Percentiles rank a stretch among this genome's conserved stretches.
phyloP scores from a whole-genome alignment of 2,329 filamentous ascomycete species.

The Epichloe hybrida region DNA sequence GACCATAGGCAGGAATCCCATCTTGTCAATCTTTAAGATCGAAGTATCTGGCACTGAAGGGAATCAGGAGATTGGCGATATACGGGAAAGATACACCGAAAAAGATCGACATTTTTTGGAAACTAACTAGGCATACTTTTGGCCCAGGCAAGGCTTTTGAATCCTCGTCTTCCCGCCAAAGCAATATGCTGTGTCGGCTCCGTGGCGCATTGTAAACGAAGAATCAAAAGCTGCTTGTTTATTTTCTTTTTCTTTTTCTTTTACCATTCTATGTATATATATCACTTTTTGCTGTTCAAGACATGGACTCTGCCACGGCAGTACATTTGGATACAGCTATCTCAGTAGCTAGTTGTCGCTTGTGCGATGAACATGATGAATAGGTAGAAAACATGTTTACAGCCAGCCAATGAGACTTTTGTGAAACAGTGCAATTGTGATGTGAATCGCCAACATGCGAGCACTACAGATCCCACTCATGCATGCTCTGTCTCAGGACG shows the following conservation, averaged over 20 bases:
- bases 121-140: not conserved
- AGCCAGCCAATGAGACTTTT: not conserved
- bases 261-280: conserved; percentile 3
- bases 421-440: not conserved
- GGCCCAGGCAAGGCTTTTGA: too few relatives aligned
- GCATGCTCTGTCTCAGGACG: too few relatives aligned
- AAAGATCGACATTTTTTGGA: not conserved
- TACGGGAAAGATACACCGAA: not conserved
- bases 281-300: not conserved
- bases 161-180: not conserved
- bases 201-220: not conserved
- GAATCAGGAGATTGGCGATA: not conserved
- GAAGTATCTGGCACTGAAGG: not conserved
- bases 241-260: not conserved
- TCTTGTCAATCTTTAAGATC: not conserved
- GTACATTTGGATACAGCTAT: not conserved
- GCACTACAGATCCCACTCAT: not conserved
- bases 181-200: not conserved
- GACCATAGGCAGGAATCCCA: not conserved
- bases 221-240: not conserved
- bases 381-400: not conserved
- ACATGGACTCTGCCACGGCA: not conserved
- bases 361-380: not conserved
- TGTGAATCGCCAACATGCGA: not conserved
- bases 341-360: not conserved